Conservation (phyloP, 306 rosid genomes). For the Rosa chinensis region DNA sequence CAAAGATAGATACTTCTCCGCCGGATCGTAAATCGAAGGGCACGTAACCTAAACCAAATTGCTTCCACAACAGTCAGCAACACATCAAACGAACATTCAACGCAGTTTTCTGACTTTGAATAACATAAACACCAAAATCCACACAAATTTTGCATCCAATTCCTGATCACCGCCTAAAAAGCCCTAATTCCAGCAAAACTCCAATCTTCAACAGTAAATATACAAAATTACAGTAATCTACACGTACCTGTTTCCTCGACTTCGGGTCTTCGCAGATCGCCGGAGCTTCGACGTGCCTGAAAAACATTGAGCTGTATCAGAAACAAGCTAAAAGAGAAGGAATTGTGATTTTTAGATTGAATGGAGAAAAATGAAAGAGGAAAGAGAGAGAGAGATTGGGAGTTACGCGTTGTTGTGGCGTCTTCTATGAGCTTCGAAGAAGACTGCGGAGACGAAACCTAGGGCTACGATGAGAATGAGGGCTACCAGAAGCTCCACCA, state of each 20-base stretch:
- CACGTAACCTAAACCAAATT: slow-evolving; percentile 59
- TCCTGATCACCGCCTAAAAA: background rate
- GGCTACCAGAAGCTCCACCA: slow-evolving; percentile 39
- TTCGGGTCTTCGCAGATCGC: slow-evolving; percentile 82
- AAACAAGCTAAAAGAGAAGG: background rate
- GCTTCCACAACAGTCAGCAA: slow-evolving; percentile 19
- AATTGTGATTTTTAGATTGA: background rate
- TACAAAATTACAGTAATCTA: background rate
- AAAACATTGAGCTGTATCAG: slow-evolving; percentile 8
- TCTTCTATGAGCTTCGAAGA: slow-evolving; percentile 69
- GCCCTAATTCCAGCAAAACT: background rate
- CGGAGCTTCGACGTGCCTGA: slow-evolving; percentile 78
- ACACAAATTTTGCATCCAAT: background rate
- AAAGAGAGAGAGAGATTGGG: background rate
- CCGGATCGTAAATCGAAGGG: slow-evolving; percentile 79
- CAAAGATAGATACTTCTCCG: slow-evolving; percentile 81
- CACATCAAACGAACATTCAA: background rate
- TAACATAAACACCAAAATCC: background rate
- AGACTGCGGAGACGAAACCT: slow-evolving; percentile 41
- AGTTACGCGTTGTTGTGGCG: slow-evolving; percentile 69
- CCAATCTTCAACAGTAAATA: background rate
- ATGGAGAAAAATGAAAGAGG: background rate
- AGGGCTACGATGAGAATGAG: slow-evolving; percentile 34
- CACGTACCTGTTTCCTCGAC: slow-evolving; percentile 65
- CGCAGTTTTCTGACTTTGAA: background rate